Evolutionary conservation across 2,329 filamentous ascomycete species (phyloP), one percentile per base, ranked within the genome.

Genomic region (Dothideomycetes sp.): DNA sequence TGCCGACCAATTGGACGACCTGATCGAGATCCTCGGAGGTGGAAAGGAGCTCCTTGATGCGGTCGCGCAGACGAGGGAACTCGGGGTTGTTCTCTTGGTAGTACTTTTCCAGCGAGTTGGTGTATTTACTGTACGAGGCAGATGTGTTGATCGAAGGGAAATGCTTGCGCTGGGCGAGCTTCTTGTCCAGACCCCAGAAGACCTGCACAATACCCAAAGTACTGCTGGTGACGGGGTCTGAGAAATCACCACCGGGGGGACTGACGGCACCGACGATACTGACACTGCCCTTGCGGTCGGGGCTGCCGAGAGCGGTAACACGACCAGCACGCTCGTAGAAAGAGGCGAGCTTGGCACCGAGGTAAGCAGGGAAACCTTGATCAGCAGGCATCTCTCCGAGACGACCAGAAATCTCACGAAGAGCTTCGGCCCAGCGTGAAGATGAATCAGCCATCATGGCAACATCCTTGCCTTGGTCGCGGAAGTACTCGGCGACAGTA

Each of bases 371-470:
- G 80, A 95, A 98, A 78, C 91, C 91, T 67, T 98, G 91, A 65
- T 98, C 91, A 64, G 91, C 91, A 68, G 91, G 91, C 91, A 98
- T 98, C 67, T 98, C 91, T 74, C 91, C 91, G 46, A 98, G 74
- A 75, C 91, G 91, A 73, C 91, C 91, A 23, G 91, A 98, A 63
- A 98, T 81, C 65, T 98, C 91, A 84, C 91, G 87, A 62, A 98
- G 77, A 59, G 91, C 91, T 70, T 98, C 91, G 49, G 91, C 91
- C 91, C 91, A 98, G 51, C 91, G 87, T 40, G 91, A 98, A 38
- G 89, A 84, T 12, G 91, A 96, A 67, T 98, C 91, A 49, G 91
- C 91, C 91, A 98, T 98, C 91, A 98, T 98, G 55, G 91, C 89
- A 27, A 98, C 91, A 62, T 94, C 76, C 66, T 96, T 89, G 49